Evolutionary conservation across 371 early-diverging fungal species (phyloP).

Genomic region (Nematocida parisii): DNA sequence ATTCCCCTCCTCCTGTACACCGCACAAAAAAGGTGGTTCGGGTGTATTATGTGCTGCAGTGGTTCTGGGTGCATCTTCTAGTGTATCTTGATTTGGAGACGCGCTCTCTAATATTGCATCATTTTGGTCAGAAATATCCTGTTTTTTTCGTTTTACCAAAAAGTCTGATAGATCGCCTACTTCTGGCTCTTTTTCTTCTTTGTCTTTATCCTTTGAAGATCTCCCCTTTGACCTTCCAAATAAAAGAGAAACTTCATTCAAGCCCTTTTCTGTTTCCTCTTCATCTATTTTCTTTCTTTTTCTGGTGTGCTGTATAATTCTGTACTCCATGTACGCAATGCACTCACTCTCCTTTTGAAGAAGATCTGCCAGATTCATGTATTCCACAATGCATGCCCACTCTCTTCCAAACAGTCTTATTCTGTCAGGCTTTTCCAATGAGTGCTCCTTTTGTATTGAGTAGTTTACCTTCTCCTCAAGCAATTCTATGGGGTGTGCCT

Average conservation of each 20-base stretch:
- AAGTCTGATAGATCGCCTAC: background rate
- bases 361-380: background rate
- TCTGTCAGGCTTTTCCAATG: conserved; percentile 32
- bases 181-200: background rate
- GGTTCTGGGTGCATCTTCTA: background rate
- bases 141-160: background rate
- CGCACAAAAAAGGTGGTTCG: background rate
- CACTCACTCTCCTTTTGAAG: conserved; percentile 7
- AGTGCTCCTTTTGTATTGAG: background rate
- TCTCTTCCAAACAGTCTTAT: conserved; percentile 29
- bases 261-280: conserved; percentile 56
- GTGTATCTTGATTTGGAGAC: background rate
- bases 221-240: conserved; percentile 29
- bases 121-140: background rate
- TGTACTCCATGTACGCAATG: conserved; percentile 22
- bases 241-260: conserved; percentile 56
- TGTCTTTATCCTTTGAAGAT: background rate
- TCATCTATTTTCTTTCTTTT: conserved; percentile 16
- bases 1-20: background rate
- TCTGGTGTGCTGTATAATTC: conserved; percentile 10
- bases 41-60: background rate
- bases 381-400: conserved; percentile 10
- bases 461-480: conserved; percentile 24
- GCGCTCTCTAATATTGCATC: background rate
- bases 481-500: conserved; percentile 38